Base-by-base conservation (phyloP, 805 yeast genomes). In the Candida xyloterini region DNA sequence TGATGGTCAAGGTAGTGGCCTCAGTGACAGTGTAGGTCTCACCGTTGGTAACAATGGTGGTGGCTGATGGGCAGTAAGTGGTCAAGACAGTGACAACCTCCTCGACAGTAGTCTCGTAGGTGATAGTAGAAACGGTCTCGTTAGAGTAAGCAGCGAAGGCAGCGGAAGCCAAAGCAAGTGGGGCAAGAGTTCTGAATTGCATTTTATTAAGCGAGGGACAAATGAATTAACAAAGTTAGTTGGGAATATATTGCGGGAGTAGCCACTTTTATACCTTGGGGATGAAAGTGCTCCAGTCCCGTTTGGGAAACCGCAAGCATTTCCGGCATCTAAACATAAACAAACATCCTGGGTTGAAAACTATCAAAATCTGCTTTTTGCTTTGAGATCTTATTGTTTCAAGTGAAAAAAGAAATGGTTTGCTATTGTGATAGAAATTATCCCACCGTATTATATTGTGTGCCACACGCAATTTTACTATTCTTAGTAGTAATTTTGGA, bases 11-110 rank as follows among this genome's bases (percentile, higher is more conserved):
- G 53, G 95, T 85, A 63, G 91, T 83, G 46, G 91, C 79, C 56
- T 65, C 81, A 47, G 90, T 78, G 60, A 82, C 88, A 51, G 84
- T 78, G 78, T 78, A 74, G 60, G 91, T 83, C 62, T 62, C 62
- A 72, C 73, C 73, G 75, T 79, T 81, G 65, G 79, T 77, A 50
- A 70, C 71, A 45, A 85, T 56, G 45, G 74, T 66, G 55, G 95
- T 86, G 37, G 95, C 67, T 48, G 59, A 68, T 63, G 95, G 95
- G 68, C 95, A 85, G 83, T 81, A 84, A 55, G 95, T 84, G 68
- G 84, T 78, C 76, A 70, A 74, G 58, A 70, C 81, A 57, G 86
- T 78, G 59, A 82, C 86, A 48, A 79, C 80, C 49, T 74, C 73
- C 35, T 60, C 52, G 50, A 62, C 53, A 55, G 71, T 67, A 51